Evolutionary conservation across 192 early-diverging fungal species (phyloP).

Genomic region (Funneliformis mosseae): DNA sequence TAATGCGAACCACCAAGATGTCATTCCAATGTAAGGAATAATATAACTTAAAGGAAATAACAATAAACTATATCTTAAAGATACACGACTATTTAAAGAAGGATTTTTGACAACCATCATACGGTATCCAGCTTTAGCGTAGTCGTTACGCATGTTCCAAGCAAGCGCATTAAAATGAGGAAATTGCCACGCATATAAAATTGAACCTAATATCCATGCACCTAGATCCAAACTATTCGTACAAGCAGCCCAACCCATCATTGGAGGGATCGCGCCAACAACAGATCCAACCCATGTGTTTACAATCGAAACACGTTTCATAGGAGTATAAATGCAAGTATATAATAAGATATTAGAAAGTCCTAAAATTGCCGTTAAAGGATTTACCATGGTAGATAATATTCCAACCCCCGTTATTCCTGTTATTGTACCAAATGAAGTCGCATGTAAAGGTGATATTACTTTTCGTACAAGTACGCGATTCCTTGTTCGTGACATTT

Average conservation of each 20-base stretch:
- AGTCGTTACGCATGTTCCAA: slow-evolving; percentile 91
- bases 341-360: slow-evolving; percentile 89
- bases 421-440: slow-evolving; percentile 67
- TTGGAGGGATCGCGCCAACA: slow-evolving; percentile 96
- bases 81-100: slow-evolving; percentile 83
- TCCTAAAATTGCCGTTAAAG: slow-evolving; percentile 80
- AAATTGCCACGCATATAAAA: slow-evolving; percentile 98
- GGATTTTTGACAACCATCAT: slow-evolving; percentile 94
- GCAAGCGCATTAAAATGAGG: slow-evolving; percentile 96
- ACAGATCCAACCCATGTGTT: slow-evolving; percentile 96
- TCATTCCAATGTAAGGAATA: slow-evolving; percentile 71
- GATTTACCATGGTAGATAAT: slow-evolving; percentile 82
- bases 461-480: slow-evolving; percentile 81
- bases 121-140: slow-evolving; percentile 94
- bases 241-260: slow-evolving; percentile 96
- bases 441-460: slow-evolving; percentile 76
- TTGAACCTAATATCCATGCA: slow-evolving; percentile 76
- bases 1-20: slow-evolving; percentile 73
- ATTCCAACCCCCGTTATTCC: slow-evolving; percentile 68
- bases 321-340: slow-evolving; percentile 84
- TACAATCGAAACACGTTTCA: slow-evolving; percentile 91
- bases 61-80: slow-evolving; percentile 75
- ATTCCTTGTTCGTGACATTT: slow-evolving; percentile 93
- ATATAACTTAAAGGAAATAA: slow-evolving; percentile 71
- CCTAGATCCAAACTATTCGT: slow-evolving; percentile 75